These are phyloP conservation scores for Yamadazyma sp. DNA, from an alignment of 805 yeast genomes.

Conservation along the genomic window DNA sequence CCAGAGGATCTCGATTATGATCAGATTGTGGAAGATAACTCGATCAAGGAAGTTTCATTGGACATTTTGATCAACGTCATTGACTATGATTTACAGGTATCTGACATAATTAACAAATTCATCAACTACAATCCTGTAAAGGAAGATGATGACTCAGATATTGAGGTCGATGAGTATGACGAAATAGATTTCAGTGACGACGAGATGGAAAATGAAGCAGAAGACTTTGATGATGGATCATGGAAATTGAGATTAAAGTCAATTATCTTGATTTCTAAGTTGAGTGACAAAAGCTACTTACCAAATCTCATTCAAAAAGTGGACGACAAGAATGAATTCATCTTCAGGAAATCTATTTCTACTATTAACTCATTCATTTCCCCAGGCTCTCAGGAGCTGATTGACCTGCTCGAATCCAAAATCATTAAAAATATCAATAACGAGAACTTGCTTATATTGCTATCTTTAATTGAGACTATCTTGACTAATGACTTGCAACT, in stretches of 20 bases:
- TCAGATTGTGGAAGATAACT: slow-evolving; percentile 41
- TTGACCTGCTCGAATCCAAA: slow-evolving; percentile 20
- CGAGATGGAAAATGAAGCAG: slow-evolving; percentile 38
- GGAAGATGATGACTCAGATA: slow-evolving; percentile 32
- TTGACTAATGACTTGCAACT: slow-evolving; percentile 3
- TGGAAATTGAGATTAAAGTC: slow-evolving; percentile 65
- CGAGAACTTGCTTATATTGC: slow-evolving; percentile 11
- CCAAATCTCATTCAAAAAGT: slow-evolving; percentile 18
- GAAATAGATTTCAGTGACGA: slow-evolving; percentile 45
- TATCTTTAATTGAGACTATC: slow-evolving; percentile 12
- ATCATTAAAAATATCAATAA: slow-evolving; percentile 23
- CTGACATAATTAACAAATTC: slow-evolving; percentile 19
- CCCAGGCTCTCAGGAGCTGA: neutral
- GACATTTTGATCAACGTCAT: slow-evolving; percentile 37
- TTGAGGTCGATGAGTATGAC: slow-evolving; percentile 35
- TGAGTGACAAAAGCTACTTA: slow-evolving; percentile 17
- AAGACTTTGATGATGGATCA: slow-evolving; percentile 45
- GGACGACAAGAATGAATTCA: slow-evolving; percentile 49
- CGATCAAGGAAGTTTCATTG: slow-evolving; percentile 52
- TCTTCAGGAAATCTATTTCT: slow-evolving; percentile 48
- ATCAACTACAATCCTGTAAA: slow-evolving; percentile 32
- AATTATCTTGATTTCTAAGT: slow-evolving; percentile 37
- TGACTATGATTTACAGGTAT: neutral
- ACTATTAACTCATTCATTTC: slow-evolving; percentile 31
- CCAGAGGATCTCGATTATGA: slow-evolving; percentile 45